Evolutionary conservation across 495 filamentous ascomycete species (phyloP), one percentile per base, ranked within the genome.

Genomic region (Achaetomiella virescens): DNA sequence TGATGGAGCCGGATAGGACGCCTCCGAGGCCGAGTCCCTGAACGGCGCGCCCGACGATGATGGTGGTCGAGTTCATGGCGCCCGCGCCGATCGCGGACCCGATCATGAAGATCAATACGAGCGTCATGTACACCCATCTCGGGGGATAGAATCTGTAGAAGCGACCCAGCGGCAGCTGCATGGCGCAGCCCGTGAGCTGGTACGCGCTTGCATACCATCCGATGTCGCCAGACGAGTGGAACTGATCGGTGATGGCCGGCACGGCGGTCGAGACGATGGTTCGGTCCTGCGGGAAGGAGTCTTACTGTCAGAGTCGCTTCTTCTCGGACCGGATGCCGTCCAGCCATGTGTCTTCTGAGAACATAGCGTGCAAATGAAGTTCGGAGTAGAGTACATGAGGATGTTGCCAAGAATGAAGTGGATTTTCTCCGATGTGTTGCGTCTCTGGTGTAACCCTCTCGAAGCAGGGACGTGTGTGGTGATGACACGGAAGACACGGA

Each of bases 261-360:
- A 81, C 72, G 2, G 80, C 75, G 9, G 79, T 79, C 5, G 78
- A 64, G 46, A 83, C 75, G 58, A 83, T 80, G 31, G 78, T 80
- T 60, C 76, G 73, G 59, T 81, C 27, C 27, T 31, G 27, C 27
- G 27, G 27, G 9, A 31, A 9, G 9, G 4, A 9, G 9, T 31
- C 5, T 9, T 9, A 31, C 27, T 4, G 27, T 31, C 27, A 31
- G 27, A 31, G 5, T 5, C 4, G 27, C 27, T 9, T 31, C 9
- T 31, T 9, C 9, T 9, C 27, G 27, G 27, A 4, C 27, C 4
- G 27, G 27, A 31, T 31, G 27, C 27, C n/a, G n/a, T n/a, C n/a
- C n/a, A n/a, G n/a, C n/a, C n/a, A n/a, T n/a, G n/a, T n/a, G n/a
- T n/a, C n/a, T n/a, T n/a, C n/a, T n/a, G n/a, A n/a, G n/a, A n/a